Conservation (phyloP, 106 monocot genomes). For the Platanthera guangdongensis region DNA sequence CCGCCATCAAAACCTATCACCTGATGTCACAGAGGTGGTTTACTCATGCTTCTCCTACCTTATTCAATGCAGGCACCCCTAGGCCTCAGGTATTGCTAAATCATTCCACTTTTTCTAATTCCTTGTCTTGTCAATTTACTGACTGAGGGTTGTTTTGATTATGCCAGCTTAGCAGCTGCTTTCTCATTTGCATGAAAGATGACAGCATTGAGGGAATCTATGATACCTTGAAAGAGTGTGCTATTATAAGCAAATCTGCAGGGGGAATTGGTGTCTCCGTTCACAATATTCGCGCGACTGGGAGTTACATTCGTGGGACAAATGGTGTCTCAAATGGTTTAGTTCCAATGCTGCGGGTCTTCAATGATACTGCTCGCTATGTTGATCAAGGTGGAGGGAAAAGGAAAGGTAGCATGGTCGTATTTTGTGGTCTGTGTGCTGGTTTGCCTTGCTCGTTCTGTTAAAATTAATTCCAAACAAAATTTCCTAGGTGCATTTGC, state of each 20-base stretch:
- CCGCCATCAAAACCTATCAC: conserved; percentile 76
- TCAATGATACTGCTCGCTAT: conserved; percentile 96
- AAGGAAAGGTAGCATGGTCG: conserved; percentile 56
- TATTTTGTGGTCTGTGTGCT: background rate
- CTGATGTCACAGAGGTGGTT: conserved; percentile 96
- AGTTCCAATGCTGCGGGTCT: conserved; percentile 76
- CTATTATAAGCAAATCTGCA: conserved; percentile 90
- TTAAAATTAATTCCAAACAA: background rate
- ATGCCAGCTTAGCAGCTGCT: conserved; percentile 93
- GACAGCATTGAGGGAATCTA: conserved; percentile 97
- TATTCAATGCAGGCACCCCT: conserved; percentile 88
- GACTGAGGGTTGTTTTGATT: background rate
- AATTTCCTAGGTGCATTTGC: conserved; percentile 78
- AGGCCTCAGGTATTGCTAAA: conserved; percentile 49
- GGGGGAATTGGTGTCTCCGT: conserved; percentile 90
- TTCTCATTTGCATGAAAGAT: conserved; percentile 91
- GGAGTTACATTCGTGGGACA: conserved; percentile 89
- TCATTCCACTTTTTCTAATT: background rate
- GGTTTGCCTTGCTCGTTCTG: background rate
- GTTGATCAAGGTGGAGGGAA: conserved; percentile 98
- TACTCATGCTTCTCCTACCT: conserved; percentile 88
- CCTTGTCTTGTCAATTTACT: background rate
- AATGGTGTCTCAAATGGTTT: conserved; percentile 92
- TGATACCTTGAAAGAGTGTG: conserved; percentile 91
- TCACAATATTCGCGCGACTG: conserved; percentile 77